Evolutionary conservation across 139 green algal genomes (phyloP).

Genomic region (Chlorella sorokiniana): DNA sequence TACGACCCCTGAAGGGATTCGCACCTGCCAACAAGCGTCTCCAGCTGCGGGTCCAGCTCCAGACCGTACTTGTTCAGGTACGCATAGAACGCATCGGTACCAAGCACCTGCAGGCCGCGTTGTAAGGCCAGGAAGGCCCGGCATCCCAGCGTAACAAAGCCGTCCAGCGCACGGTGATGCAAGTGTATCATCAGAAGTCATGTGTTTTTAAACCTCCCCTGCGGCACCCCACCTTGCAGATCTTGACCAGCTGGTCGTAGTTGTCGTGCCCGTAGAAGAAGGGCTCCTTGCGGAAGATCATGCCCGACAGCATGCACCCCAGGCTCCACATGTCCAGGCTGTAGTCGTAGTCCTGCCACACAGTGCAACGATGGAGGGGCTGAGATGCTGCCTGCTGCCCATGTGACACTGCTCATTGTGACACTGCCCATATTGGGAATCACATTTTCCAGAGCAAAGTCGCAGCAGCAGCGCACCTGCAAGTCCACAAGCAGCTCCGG

Average conservation of each 20-base stretch:
- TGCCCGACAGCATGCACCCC: conserved; percentile 81
- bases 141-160: not conserved
- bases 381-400: not conserved
- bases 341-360: conserved; percentile 96
- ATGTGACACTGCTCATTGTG: too few relatives aligned
- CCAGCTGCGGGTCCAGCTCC: conserved; percentile 95
- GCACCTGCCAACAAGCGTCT: conserved; percentile 70
- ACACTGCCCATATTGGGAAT: not conserved
- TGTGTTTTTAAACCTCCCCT: too few relatives aligned
- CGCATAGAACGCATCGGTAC: conserved; percentile 87
- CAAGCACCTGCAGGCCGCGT: conserved; percentile 75
- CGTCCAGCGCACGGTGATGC: too few relatives aligned
- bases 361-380: not conserved
- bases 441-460: not conserved
- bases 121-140: not conserved
- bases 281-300: conserved; percentile 97
- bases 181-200: too few relatives aligned
- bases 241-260: conserved; percentile 99
- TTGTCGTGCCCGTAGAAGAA: conserved; percentile 99
- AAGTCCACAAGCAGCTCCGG: conserved; percentile 98
- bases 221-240: conserved; percentile 82
- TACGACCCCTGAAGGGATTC: too few relatives aligned
- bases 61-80: conserved; percentile 98
- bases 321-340: conserved; percentile 97
- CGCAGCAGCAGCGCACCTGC: conserved; percentile 23